Conservation (phyloP, 768 basidiomycete genomes). For the Asterophora parasitica region DNA sequence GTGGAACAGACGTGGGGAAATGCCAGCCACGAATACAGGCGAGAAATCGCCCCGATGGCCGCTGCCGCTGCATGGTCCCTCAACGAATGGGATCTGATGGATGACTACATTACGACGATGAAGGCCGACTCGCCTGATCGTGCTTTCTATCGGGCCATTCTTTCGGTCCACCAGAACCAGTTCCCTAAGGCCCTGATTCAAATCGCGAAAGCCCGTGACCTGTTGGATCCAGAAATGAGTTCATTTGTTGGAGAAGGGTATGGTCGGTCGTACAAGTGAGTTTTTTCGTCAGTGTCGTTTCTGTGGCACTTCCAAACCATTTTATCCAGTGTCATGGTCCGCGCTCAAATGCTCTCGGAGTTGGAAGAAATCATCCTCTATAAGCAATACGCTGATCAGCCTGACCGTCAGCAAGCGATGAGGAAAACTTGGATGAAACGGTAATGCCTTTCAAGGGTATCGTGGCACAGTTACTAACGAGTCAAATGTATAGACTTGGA, state of each 20-base stretch:
- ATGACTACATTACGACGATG: conserved; percentile 93
- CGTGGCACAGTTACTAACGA: not conserved
- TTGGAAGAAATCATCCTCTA: conserved; percentile 96
- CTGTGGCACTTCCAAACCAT: not conserved
- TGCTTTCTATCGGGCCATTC: conserved; percentile 93
- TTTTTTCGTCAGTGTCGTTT: conserved; percentile 2
- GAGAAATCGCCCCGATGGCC: conserved; percentile 93
- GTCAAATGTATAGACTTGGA: conserved; percentile 59
- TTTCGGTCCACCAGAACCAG: conserved; percentile 95
- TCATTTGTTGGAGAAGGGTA: conserved; percentile 94
- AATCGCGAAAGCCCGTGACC: conserved; percentile 89
- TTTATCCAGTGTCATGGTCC: conserved; percentile 76
- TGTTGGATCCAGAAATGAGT: conserved; percentile 85
- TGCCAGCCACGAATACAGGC: conserved; percentile 76
- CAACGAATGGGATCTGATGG: conserved; percentile 98
- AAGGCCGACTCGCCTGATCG: conserved; percentile 89
- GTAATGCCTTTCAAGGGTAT: conserved; percentile 31
- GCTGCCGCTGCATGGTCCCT: conserved; percentile 97
- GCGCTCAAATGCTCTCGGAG: conserved; percentile 97
- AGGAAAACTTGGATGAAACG: conserved; percentile 97
- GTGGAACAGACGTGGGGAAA: conserved; percentile 87
- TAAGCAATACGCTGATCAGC: conserved; percentile 91
- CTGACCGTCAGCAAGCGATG: conserved; percentile 86
- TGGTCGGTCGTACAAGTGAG: conserved; percentile 94
- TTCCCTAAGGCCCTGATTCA: conserved; percentile 87